Conservation (phyloP, 2,329 filamentous ascomycete genomes). For the Talaromyces sp. region DNA sequence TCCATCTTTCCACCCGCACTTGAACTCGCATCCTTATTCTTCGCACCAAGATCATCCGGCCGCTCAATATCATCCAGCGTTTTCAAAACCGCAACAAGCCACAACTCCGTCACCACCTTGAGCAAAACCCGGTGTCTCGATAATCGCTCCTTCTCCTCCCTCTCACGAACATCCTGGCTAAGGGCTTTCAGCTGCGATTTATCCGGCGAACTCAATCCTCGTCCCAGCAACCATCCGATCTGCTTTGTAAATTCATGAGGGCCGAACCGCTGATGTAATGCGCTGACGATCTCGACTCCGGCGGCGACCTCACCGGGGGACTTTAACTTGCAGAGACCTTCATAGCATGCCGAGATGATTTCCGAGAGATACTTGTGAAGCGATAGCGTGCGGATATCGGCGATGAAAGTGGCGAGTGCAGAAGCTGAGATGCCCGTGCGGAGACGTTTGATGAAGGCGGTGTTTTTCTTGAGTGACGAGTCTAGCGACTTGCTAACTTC, state of each 20-base stretch:
- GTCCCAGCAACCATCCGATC: constrained; percentile 87
- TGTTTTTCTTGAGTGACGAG: constrained; percentile 96
- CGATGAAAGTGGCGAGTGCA: constrained; percentile 77
- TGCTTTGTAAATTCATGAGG: constrained; percentile 86
- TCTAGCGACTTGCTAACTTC: constrained; percentile 76
- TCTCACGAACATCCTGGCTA: constrained; percentile 78
- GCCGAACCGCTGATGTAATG: constrained; percentile 93
- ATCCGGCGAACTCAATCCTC: constrained; percentile 87
- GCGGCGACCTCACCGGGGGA: constrained; percentile 87
- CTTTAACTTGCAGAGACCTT: constrained; percentile 89
- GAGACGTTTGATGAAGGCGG: constrained; percentile 93
- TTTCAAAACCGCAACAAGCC: constrained; percentile 84
- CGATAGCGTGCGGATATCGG: constrained; percentile 86
- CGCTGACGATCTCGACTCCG: constrained; percentile 88
- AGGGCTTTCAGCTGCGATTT: constrained; percentile 78
- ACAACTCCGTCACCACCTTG: constrained; percentile 89
- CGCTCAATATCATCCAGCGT: constrained; percentile 71
- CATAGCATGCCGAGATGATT: constrained; percentile 92
- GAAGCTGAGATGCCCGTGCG: constrained; percentile 82
- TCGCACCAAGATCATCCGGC: constrained; percentile 59
- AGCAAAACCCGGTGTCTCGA: constrained; percentile 81
- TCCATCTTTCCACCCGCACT: constrained; percentile 49
- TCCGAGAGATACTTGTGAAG: constrained; percentile 96
- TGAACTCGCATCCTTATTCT: constrained; percentile 54
- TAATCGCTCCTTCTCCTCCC: constrained; percentile 92